A percentile compares a stretch with the other conserved stretches of the same genome.
phyloP scores from a whole-genome alignment of 495 filamentous ascomycete species.

The Penicillium paxilli region DNA sequence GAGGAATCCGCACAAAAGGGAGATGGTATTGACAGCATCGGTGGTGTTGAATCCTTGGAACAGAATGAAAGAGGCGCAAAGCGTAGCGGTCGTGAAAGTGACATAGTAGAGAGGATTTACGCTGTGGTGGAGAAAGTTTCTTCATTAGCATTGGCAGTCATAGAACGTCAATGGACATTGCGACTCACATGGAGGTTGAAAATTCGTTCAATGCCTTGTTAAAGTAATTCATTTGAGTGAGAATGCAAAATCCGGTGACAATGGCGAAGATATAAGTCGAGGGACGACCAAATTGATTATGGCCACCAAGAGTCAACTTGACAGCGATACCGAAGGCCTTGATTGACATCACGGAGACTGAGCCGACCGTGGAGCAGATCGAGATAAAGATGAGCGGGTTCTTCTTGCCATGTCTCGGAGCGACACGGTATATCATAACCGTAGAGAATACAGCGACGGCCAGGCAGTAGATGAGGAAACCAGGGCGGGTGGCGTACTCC shows the following conservation, averaged over 20 bases:
- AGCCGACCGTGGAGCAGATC: conserved; percentile 95
- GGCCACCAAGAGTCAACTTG: conserved; percentile 84
- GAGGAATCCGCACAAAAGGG: conserved; percentile 89
- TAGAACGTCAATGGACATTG: background rate
- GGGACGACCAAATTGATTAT: conserved; percentile 91
- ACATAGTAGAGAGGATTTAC: conserved; percentile 99
- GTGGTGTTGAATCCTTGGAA: conserved; percentile 98
- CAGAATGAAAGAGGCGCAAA: conserved; percentile 94
- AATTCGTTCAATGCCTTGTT: conserved; percentile 98
- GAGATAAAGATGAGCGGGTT: conserved; percentile 95
- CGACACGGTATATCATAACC: conserved; percentile 94
- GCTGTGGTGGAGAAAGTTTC: conserved; percentile 42
- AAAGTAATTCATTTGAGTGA: conserved; percentile 99
- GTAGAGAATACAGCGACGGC: conserved; percentile 76
- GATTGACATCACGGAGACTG: conserved; percentile 96
- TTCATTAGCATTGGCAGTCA: conserved; percentile 27
- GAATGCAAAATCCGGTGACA: conserved; percentile 85
- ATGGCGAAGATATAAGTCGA: conserved; percentile 98
- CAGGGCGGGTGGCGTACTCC: conserved; percentile 74
- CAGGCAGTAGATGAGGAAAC: conserved; percentile 81
- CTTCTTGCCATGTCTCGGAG: conserved; percentile 84
- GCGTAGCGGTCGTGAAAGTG: conserved; percentile 95
- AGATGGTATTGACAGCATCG: conserved; percentile 89
- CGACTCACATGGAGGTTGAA: conserved; percentile 87
- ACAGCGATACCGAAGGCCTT: conserved; percentile 97